These are phyloP conservation scores for Ascochyta clinopodiicola DNA, from an alignment of 2,329 filamentous ascomycete species.

Conservation along the genomic window DNA sequence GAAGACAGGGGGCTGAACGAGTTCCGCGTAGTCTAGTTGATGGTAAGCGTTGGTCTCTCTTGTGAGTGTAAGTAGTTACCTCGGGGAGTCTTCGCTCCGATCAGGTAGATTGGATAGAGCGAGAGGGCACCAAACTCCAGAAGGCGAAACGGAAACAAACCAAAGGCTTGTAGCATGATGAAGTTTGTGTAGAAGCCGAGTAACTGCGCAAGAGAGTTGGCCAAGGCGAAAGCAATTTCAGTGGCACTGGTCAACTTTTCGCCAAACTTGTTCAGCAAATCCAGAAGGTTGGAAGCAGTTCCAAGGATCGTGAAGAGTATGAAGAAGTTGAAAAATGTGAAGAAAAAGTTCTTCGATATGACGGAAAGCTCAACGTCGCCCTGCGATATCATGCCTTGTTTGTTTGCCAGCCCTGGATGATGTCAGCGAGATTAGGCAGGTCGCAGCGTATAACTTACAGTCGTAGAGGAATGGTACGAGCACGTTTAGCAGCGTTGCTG, in stretches of 20 bases:
- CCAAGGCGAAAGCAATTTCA: slow-evolving; percentile 76
- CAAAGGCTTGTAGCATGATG: slow-evolving; percentile 91
- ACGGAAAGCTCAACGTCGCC: slow-evolving; percentile 93
- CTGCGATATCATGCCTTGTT: slow-evolving; percentile 93
- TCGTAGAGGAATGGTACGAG: slow-evolving; percentile 94
- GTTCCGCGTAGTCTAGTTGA: slow-evolving; percentile 73
- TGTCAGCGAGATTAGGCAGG: slow-evolving; percentile 9
- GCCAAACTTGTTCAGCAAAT: slow-evolving; percentile 67
- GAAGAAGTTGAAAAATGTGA: slow-evolving; percentile 99
- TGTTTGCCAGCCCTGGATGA: slow-evolving; percentile 73
- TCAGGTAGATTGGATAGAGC: slow-evolving; percentile 79
- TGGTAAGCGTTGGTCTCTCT: slow-evolving; percentile 3
- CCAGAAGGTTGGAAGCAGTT: slow-evolving; percentile 76
- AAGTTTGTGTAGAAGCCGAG: slow-evolving; percentile 91
- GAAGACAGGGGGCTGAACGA: slow-evolving; percentile 83
- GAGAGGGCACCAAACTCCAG: slow-evolving; percentile 87
- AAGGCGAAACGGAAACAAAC: slow-evolving; percentile 89
- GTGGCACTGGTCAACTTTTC: slow-evolving; percentile 80
- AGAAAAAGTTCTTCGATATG: slow-evolving; percentile 99
- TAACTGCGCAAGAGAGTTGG: slow-evolving; percentile 74
- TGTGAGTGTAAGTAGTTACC: slow-evolving; percentile 38
- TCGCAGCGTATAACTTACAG: slow-evolving; percentile 58
- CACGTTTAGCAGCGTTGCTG: slow-evolving; percentile 86
- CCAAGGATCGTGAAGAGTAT: slow-evolving; percentile 90
- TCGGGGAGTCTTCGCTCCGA: slow-evolving; percentile 84